These are phyloP conservation scores for Drechslera avenae DNA, from an alignment of 2,329 filamentous ascomycete genomes.

Conservation along the genomic window DNA sequence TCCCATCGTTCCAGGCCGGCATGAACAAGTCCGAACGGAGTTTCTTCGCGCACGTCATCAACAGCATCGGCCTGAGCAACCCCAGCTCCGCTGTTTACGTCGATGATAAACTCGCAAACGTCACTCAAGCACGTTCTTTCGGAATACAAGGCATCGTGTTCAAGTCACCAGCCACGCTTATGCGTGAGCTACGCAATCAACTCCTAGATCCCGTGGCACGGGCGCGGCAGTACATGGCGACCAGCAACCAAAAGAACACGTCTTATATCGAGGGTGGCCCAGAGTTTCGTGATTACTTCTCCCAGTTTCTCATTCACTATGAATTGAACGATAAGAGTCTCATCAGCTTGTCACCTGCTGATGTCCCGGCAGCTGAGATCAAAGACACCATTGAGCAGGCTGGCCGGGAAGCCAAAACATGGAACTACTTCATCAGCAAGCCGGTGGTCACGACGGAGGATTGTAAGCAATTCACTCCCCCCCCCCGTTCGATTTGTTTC, in stretches of 20 bases:
- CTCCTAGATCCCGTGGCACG: conserved; percentile 27
- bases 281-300: conserved; percentile 34
- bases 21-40: conserved; percentile 44
- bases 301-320: conserved; percentile 38
- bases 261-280: conserved; percentile 28
- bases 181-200: conserved; percentile 20
- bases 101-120: conserved; percentile 32
- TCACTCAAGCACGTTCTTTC: conserved; percentile 19
- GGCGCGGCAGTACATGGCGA: conserved; percentile 25
- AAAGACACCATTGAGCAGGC: conserved; percentile 6
- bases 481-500: background rate
- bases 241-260: conserved; percentile 21
- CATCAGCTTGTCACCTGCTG: conserved; percentile 10
- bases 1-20: conserved; percentile 41
- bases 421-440: conserved; percentile 37
- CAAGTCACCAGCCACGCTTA: conserved; percentile 11
- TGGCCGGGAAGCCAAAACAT: conserved; percentile 13
- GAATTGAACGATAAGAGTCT: conserved; percentile 19
- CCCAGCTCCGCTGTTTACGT: conserved; percentile 33
- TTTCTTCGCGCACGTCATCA: conserved; percentile 44
- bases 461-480: conserved; percentile 17
- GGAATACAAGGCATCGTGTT: conserved; percentile 40
- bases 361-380: conserved; percentile 7
- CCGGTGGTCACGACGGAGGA: conserved; percentile 14
- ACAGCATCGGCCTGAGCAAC: conserved; percentile 16